These are phyloP conservation scores for Hyphopichia wangnamkhiaoensis DNA, from an alignment of 1,139 yeast species.

Conservation along the genomic window DNA sequence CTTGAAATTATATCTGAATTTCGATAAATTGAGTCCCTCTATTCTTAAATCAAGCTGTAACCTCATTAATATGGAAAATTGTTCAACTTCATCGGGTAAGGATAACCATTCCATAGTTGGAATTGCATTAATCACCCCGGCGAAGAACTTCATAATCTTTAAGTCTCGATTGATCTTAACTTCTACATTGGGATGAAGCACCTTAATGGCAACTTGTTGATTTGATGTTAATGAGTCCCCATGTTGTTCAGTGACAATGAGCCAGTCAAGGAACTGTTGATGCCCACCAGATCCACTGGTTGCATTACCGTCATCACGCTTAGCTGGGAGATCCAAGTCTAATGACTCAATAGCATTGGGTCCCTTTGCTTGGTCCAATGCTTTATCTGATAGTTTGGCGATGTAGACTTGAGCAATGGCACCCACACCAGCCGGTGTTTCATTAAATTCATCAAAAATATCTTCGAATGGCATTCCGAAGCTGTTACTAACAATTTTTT, in stretches of 20 bases:
- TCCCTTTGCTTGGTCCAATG: conserved; percentile 22
- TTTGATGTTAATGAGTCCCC: conserved; percentile 35
- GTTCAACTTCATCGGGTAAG: conserved; percentile 90
- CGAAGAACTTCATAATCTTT: conserved; percentile 80
- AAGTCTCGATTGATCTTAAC: conserved; percentile 75
- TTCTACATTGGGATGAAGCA: conserved; percentile 85
- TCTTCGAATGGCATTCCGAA: conserved; percentile 71
- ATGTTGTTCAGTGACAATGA: conserved; percentile 41
- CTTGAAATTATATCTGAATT: conserved; percentile 64
- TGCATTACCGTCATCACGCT: conserved; percentile 7
- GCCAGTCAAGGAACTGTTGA: conserved; percentile 32
- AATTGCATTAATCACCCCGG: conserved; percentile 60
- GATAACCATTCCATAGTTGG: conserved; percentile 99
- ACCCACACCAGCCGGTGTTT: conserved; percentile 86
- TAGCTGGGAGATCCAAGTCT: background rate
- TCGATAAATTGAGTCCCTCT: conserved; percentile 77
- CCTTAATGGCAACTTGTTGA: conserved; percentile 83
- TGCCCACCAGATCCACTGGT: conserved; percentile 7
- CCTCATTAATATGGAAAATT: conserved; percentile 82
- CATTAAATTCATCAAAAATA: conserved; percentile 77
- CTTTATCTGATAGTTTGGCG: conserved; percentile 60
- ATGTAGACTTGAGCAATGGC: conserved; percentile 96
- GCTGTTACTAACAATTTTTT: conserved; percentile 56
- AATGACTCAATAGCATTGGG: conserved; percentile 8
- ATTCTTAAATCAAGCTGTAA: conserved; percentile 86